A percentile compares a stretch with the other conserved stretches of the same genome.
Evolutionary conservation across 208 protist species (phyloP).

Genomic region (Wallacemonas sp.): DNA sequence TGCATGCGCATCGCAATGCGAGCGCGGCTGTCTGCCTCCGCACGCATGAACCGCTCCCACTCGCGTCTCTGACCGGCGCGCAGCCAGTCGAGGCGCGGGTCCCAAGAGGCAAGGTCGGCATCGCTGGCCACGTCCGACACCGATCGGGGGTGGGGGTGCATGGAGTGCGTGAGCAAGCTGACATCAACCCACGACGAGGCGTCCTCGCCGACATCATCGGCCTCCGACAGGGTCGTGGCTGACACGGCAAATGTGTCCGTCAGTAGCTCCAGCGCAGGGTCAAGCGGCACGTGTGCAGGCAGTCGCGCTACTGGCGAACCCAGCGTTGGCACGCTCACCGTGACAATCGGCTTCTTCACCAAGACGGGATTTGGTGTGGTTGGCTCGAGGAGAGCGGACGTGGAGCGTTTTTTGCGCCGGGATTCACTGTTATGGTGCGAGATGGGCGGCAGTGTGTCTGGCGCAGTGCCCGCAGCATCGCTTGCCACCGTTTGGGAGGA

Average conservation of each 20-base stretch:
- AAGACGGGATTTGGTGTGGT: background rate
- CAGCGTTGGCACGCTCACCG: background rate
- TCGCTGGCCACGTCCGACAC: conserved; percentile 54
- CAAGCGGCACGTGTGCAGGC: background rate
- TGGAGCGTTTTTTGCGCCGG: background rate
- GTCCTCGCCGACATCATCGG: background rate
- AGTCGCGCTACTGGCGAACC: background rate
- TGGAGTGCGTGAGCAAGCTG: conserved; percentile 60
- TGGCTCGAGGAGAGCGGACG: background rate
- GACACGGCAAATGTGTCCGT: conserved; percentile 33
- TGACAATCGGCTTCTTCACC: background rate
- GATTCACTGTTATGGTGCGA: conserved; percentile 1
- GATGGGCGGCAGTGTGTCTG: background rate
- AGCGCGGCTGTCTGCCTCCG: conserved; percentile 42
- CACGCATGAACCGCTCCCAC: conserved; percentile 29
- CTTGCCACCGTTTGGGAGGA: conserved; percentile 4
- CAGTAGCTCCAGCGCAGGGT: conserved; percentile 13
- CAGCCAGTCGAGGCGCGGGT: conserved; percentile 25
- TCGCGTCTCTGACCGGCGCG: conserved; percentile 13
- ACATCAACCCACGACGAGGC: conserved; percentile 46
- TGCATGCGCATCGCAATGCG: conserved; percentile 25
- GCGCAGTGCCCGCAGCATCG: background rate
- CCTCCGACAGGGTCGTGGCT: conserved; percentile 26
- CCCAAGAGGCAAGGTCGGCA: conserved; percentile 31
- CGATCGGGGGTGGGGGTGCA: conserved; percentile 24